Evolutionary conservation across 2,329 filamentous ascomycete genomes (phyloP), one percentile per base, ranked within the genome.

Genomic region (Venturia asperata): DNA sequence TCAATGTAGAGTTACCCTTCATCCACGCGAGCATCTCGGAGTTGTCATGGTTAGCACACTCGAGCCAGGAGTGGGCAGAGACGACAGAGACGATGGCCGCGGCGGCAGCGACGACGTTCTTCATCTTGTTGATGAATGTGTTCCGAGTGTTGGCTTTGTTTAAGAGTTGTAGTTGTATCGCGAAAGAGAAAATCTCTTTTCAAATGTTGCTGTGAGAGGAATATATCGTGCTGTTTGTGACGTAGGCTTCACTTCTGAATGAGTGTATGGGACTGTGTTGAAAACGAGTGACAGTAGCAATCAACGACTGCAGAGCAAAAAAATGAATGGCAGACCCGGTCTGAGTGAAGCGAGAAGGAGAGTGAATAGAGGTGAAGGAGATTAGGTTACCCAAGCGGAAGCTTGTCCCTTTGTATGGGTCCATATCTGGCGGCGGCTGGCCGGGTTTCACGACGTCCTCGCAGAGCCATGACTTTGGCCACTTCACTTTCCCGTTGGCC

Each of bases 21-120:
- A 70, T 70, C 68, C 67, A 69, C 61, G 63, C 66, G 3, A 70
- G 67, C 52, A 72, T 69, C 2, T 65, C 61, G 11, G 65, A 65
- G 67, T 72, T 72, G 65, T 72, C 68, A 63, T 71, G 68, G 13
- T 69, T 67, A 34, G 69, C 69, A 56, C 71, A 72, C 13, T 68
- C 68, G 0, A 72, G 45, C 71, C 71, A 72, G n/a, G 70, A 72
- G 60, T 72, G 71, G 1, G 69, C 69, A 13, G 68, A 65, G 41
- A 65, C 65, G 21, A 52, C 27, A 24, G 66, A 45, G 7, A 67
- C 15, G 61, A 68, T 27, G 27, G 61, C 60, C 21, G 39, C 34
- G 17, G 61, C 37, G 43, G 60, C 64, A 42, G 41, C 58, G 39
- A 63, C 21, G 64, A 47, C 30, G 58, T 30, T 63, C 55, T 61